phyloP scores from a whole-genome alignment of 805 yeast species.

The Metschnikowia reukaufii region DNA sequence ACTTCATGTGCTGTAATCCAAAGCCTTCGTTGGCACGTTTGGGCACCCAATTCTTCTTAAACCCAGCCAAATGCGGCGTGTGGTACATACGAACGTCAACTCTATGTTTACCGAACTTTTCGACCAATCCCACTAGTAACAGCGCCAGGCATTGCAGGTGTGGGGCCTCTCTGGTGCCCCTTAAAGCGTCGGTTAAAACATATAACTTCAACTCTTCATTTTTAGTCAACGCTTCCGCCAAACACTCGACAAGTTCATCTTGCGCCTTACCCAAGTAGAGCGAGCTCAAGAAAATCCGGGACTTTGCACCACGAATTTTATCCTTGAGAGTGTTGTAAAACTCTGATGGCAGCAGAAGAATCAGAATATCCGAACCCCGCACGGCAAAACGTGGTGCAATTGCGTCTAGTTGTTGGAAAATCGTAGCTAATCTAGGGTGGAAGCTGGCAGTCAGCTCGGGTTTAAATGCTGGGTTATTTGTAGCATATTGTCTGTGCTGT shows the following conservation, averaged over 20 bases:
- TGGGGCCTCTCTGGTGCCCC: slow-evolving; percentile 95
- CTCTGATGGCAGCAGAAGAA: slow-evolving; percentile 64
- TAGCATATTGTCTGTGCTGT: slow-evolving; percentile 20
- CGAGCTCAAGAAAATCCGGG: slow-evolving; percentile 76
- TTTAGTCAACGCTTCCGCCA: slow-evolving; percentile 56
- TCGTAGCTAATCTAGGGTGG: slow-evolving; percentile 44
- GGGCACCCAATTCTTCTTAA: slow-evolving; percentile 66
- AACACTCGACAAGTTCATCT: slow-evolving; percentile 64
- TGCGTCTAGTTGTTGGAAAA: slow-evolving; percentile 56
- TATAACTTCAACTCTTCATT: slow-evolving; percentile 67
- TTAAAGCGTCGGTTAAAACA: slow-evolving; percentile 78
- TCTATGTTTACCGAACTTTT: slow-evolving; percentile 60
- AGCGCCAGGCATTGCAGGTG: slow-evolving; percentile 67
- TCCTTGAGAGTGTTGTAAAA: slow-evolving; percentile 66
- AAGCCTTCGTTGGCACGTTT: slow-evolving; percentile 84
- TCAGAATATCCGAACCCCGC: slow-evolving; percentile 53
- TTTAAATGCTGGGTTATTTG: slow-evolving; percentile 28
- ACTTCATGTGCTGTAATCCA: slow-evolving; percentile 96
- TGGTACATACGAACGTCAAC: slow-evolving; percentile 84
- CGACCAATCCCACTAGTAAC: slow-evolving; percentile 63
- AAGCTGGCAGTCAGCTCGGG: slow-evolving; percentile 27
- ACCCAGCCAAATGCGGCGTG: slow-evolving; percentile 79
- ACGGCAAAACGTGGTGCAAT: slow-evolving; percentile 69
- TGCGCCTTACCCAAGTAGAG: slow-evolving; percentile 85
- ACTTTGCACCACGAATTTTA: slow-evolving; percentile 62